Percentiles rank a stretch among this genome's conserved stretches.
Conservation (phyloP, 192 early-diverging fungal genomes). For the Rhizophagus clarus region DNA sequence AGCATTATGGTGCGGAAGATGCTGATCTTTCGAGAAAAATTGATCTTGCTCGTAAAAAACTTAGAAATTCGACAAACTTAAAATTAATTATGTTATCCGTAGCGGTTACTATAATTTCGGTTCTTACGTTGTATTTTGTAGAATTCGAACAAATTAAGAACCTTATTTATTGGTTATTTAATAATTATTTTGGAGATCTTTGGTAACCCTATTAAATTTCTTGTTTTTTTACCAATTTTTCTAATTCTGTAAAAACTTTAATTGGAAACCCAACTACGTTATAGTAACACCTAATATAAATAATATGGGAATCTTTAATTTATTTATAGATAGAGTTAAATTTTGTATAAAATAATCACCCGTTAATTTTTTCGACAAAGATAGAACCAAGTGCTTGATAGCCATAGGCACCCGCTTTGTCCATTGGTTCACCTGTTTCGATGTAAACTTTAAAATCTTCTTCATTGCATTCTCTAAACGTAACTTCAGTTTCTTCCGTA, state of each 20-base stretch:
- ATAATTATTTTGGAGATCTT: neutral
- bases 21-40: slow-evolving; percentile 16
- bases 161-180: neutral
- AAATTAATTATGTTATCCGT: neutral
- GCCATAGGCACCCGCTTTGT: slow-evolving; percentile 68
- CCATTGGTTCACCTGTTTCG: slow-evolving; percentile 55
- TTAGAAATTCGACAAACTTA: neutral
- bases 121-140: neutral
- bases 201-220: neutral
- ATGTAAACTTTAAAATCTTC: slow-evolving; percentile 68
- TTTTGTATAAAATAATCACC: neutral
- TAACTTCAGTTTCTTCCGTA: slow-evolving; percentile 68
- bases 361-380: slow-evolving; percentile 30
- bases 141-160: neutral
- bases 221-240: slow-evolving; percentile 1
- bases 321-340: neutral
- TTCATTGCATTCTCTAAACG: slow-evolving; percentile 61
- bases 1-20: neutral
- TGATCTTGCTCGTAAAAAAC: neutral
- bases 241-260: slow-evolving; percentile 2
- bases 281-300: slow-evolving; percentile 19
- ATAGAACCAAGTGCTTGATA: slow-evolving; percentile 12
- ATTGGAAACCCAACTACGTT: slow-evolving; percentile 29
- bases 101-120: neutral
- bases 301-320: neutral